Base-by-base conservation (phyloP, 2,329 filamentous ascomycete genomes). In the Diaporthe ilicicola region DNA sequence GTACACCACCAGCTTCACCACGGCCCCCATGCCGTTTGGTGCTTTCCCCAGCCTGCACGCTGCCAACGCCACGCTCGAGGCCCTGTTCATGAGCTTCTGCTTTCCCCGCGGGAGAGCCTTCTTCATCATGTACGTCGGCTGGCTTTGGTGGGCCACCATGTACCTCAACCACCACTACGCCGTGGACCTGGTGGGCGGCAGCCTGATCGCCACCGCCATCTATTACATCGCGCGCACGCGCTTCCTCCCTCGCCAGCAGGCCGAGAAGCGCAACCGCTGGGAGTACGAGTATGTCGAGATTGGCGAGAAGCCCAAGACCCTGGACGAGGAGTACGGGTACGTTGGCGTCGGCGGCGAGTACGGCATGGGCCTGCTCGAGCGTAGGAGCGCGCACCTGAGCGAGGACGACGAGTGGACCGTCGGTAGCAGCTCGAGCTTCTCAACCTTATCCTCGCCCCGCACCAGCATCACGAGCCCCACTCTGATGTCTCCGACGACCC, bases 141-240 rank as follows among this genome's bases (percentile, higher is more conserved):
- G 95, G 95, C 91, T 98, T 77, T 98, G 94, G 93, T 98, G 95
- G 94, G 93, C 95, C 15, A 98, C 95, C 76, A 97, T 98, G 94
- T 98, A 98, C 79, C 89, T 98, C 66, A 97, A 94, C 78, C 95
- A 98, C 82, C 95, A 98, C 84, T 98, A 98, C 80, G 95, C 95
- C 39, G 93, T 98, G 50, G 95, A 98, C 81, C 86, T 98, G 64
- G 94, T 98, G 32, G 94, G 84, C 44, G 95, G 95, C 75, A 94
- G 92, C 79, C 85, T 97, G 72, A 86, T 94, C 72, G 92, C 94
- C 29, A 91, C 91, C 15, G 85, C 92, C 64, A 90, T 92, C 71
- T 98, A 94, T 86, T 97, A 95, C 83, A 89, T 94, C 73, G 90
- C 93, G 70, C 93, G 93, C 78, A 89, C 91, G 51, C 90, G 91